Evolutionary conservation across 2,329 filamentous ascomycete genomes (phyloP).

Genomic region (Calonectria pteridis): DNA sequence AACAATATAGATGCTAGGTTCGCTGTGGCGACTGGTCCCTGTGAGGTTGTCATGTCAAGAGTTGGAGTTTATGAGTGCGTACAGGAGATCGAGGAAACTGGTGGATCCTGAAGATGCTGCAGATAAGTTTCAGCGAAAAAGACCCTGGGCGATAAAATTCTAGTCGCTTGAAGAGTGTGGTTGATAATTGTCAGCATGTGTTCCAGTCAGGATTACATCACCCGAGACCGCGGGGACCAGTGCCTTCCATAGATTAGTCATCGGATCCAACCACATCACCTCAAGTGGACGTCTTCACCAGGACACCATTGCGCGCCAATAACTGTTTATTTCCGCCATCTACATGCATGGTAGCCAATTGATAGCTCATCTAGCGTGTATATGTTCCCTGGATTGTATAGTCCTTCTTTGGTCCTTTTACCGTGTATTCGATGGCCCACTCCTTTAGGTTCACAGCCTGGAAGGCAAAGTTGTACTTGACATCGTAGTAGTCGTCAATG

Average conservation of each 20-base stretch:
- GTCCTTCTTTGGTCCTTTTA: slow-evolving; percentile 80
- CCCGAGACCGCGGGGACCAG: not conserved
- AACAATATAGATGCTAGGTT: not conserved
- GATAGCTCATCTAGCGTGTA: slow-evolving; percentile 49
- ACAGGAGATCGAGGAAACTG: not conserved
- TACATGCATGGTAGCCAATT: not conserved
- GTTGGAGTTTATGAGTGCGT: not conserved
- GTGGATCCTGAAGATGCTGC: not conserved
- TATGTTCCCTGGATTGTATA: slow-evolving; percentile 72
- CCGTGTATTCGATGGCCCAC: slow-evolving; percentile 74
- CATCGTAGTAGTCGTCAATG: slow-evolving; percentile 78
- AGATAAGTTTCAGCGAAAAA: not conserved
- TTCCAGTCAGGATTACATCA: not conserved
- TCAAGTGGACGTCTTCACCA: not conserved
- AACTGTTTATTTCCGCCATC: not conserved
- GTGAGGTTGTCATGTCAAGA: not conserved
- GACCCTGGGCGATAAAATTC: too few relatives aligned
- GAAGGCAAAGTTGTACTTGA: slow-evolving; percentile 76
- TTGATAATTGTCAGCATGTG: not conserved
- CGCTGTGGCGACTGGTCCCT: not conserved
- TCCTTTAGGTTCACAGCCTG: slow-evolving; percentile 66
- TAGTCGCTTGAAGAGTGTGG: not conserved
- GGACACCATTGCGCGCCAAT: not conserved
- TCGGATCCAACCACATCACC: not conserved
- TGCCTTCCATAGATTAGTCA: not conserved